Evolutionary conservation across 2,329 filamentous ascomycete genomes (phyloP).

Genomic region (Penicillium sp.): DNA sequence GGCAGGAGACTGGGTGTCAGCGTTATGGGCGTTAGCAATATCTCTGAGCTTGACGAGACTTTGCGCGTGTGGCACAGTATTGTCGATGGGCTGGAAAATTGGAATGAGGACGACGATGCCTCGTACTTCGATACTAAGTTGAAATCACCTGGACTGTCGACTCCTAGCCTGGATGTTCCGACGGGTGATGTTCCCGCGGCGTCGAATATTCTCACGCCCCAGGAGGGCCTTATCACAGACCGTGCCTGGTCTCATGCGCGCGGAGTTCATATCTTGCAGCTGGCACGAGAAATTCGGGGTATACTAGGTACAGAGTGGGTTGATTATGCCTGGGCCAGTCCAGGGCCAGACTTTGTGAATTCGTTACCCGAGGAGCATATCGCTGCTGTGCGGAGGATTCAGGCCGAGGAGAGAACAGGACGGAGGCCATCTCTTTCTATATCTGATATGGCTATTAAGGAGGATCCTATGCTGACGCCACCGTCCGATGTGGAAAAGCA

Average conservation of each 20-base stretch:
- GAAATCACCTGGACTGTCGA: slow-evolving; percentile 3
- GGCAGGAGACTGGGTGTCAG: slow-evolving; percentile 52
- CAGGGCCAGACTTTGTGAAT: slow-evolving; percentile 37
- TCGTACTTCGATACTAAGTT: slow-evolving; percentile 9
- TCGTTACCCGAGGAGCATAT: slow-evolving; percentile 24
- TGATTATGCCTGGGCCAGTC: slow-evolving; percentile 41
- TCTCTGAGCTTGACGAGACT: slow-evolving; percentile 54
- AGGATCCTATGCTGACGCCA: slow-evolving; percentile 23
- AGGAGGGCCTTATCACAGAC: slow-evolving; percentile 31
- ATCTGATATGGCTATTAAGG: not conserved
- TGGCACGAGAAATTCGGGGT: slow-evolving; percentile 33
- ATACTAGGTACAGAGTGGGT: slow-evolving; percentile 37
- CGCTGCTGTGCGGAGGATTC: slow-evolving; percentile 9
- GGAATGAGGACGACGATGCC: slow-evolving; percentile 24
- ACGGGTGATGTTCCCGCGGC: slow-evolving; percentile 8
- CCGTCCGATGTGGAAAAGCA: slow-evolving; percentile 26
- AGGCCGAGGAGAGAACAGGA: slow-evolving; percentile 6
- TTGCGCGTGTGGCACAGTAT: slow-evolving; percentile 50
- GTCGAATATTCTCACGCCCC: slow-evolving; percentile 27
- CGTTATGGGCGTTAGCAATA: slow-evolving; percentile 56
- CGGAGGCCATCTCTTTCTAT: slow-evolving; percentile 4
- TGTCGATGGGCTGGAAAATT: slow-evolving; percentile 41
- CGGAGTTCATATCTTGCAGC: slow-evolving; percentile 27
- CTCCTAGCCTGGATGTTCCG: not conserved
- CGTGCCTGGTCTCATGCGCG: slow-evolving; percentile 34